These are phyloP conservation scores for Brettanomyces custersianus DNA, from an alignment of 805 yeast species.

Conservation along the genomic window DNA sequence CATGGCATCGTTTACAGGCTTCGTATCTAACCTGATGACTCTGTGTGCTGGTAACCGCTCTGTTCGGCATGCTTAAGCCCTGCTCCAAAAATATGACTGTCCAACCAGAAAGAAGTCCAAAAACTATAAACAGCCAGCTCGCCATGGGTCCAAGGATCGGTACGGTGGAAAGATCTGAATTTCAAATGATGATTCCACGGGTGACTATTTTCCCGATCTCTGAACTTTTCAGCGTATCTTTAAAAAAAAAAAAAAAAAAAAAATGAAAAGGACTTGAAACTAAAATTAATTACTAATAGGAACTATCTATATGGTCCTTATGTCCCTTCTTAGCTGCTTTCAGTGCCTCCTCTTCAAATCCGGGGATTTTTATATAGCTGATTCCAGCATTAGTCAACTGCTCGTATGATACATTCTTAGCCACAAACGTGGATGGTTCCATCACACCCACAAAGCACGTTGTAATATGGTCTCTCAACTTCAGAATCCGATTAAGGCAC, in stretches of 20 bases:
- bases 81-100: neutral
- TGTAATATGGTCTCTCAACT: conserved; percentile 34
- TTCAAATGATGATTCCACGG: neutral
- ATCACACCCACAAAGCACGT: conserved; percentile 86
- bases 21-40: neutral
- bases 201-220: neutral
- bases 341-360: conserved; percentile 64
- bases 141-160: too few relatives aligned
- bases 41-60: neutral
- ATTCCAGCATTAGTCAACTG: conserved; percentile 50
- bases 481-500: conserved; percentile 71
- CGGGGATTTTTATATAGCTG: conserved; percentile 73
- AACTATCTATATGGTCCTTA: conserved; percentile 1
- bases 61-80: neutral
- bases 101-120: conserved; percentile 1
- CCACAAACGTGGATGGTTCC: conserved; percentile 87
- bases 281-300: neutral
- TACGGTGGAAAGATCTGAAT: too few relatives aligned
- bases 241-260: neutral
- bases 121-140: neutral
- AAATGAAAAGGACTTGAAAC: neutral
- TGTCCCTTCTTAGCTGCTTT: conserved; percentile 72
- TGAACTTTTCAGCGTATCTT: neutral
- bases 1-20: neutral
- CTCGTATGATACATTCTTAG: conserved; percentile 54